Base-by-base conservation (phyloP, 768 basidiomycete species). In the Serendipita vermifera region DNA sequence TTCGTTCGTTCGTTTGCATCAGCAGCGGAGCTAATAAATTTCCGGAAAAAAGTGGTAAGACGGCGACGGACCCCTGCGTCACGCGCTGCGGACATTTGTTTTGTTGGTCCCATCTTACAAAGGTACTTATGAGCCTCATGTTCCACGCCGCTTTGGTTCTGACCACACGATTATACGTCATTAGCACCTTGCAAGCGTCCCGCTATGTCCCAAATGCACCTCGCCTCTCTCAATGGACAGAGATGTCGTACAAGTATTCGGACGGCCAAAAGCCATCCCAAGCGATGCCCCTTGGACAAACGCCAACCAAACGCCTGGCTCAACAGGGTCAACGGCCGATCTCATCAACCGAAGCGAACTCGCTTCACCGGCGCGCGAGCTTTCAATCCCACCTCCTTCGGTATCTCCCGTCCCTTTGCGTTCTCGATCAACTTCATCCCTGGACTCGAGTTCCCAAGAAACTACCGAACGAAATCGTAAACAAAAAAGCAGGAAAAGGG, bases 161-260 rank as follows among this genome's bases (percentile, higher is more conserved):
- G 13, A 13, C 36, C 36, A 38, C 36, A 13, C 17, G 14, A 13
- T 17, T 38, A 17, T 2, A 38, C 46, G n/a, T n/a, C n/a, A n/a
- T n/a, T n/a, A 51, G 46, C 46, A 51, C 22, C 46, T 51, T 31
- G 20, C 17, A 7, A 22, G 46, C 2, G 26, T n/a, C 7, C 46
- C 46, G 5, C 46, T 22, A 5, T 51, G 46, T 51, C 46, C 46
- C 24, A 31, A 22, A 7, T 51, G 46, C 24, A 24, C 46, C n/a
- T n/a, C 46, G 46, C 46, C 46, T n/a, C 46, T 51, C 46, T 20
- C 46, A n/a, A 51, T 51, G 26, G 27, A 22, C 7, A 51, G 46
- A 51, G 46, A 51, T n/a, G 46, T 51, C 27, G 46, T 51, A 9
- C 46, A 51, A 51, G 46, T 51, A 22, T 51, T 51, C 32, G 46